Base-by-base conservation (phyloP, 306 rosid genomes). In the Pueraria montana region DNA sequence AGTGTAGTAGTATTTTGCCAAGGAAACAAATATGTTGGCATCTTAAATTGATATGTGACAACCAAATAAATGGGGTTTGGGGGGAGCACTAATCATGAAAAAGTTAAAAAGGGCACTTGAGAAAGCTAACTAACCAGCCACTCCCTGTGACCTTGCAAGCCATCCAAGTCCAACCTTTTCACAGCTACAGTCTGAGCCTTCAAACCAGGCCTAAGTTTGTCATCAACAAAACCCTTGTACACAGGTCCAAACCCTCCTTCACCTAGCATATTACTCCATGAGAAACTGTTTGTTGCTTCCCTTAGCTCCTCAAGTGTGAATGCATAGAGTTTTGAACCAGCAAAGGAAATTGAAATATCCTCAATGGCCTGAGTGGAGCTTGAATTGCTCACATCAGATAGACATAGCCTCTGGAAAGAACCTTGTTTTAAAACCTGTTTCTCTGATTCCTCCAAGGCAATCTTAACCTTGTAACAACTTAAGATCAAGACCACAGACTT, bases 191-290 rank as follows among this genome's bases (percentile, higher is more conserved):
- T 80, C 76, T 92, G 97, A 72, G 98, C 87, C 85, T 89, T 84
- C 88, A 92, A 83, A 26, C 94, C 90, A 13, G 76, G 82, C 70
- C 90, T 88, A n/a, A 89, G 87, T 64, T 85, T 85, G 52, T 88
- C 92, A 74, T 87, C 97, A 64, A 95, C 21, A 68, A 95, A 93
- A 0, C 98, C 98, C 53, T 95, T 93, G 80, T 86, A 91, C 27
- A 95, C 98, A 11, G 97, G 97, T 36, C 98, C 98, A 84, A 95
- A 95, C 53, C 98, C 98, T 6, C 98, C 98, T 80, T 92, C 97
- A 23, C 98, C 98, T 2, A 95, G 89, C 86, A 91, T 75, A 74
- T 86, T 90, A 80, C 91, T 89, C 89, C 88, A 72, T 21, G 90
- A 80, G 89, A 95, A 92, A 56, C 45, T 63, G 58, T 87, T 65